Percentiles rank a stretch among this genome's conserved stretches.
These are phyloP conservation scores for Cephalotrichum gorgonifer DNA, from an alignment of 2,329 filamentous ascomycete species.

Conservation along the genomic window DNA sequence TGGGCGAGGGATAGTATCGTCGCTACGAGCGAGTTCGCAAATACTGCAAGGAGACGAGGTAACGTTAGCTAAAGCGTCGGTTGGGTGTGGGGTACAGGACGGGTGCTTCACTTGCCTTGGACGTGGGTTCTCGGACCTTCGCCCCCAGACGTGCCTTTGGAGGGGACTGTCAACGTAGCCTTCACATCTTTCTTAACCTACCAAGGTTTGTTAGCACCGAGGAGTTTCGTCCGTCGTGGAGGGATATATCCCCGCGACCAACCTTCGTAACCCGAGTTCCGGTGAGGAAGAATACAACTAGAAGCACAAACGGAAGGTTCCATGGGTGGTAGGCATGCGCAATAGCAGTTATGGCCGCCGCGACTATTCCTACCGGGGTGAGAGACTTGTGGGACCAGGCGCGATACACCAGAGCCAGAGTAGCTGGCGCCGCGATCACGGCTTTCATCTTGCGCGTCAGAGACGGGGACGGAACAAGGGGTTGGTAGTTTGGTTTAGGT, in stretches of 20 bases:
- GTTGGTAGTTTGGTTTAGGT: too few species aligned
- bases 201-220: neutral
- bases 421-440: constrained; percentile 46
- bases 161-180: constrained; percentile 66
- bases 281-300: constrained; percentile 77
- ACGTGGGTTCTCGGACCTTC: constrained; percentile 76
- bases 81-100: neutral
- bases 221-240: constrained; percentile 7
- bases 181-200: constrained; percentile 85
- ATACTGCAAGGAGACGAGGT: constrained; percentile 37
- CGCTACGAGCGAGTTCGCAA: constrained; percentile 78
- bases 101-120: constrained; percentile 43
- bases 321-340: constrained; percentile 88
- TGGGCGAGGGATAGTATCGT: constrained; percentile 53
- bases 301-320: constrained; percentile 78
- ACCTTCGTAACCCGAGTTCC: constrained; percentile 80
- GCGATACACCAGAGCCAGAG: constrained; percentile 51
- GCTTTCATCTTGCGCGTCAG: constrained; percentile 38
- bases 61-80: neutral
- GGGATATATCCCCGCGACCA: constrained; percentile 10
- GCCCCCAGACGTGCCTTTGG: constrained; percentile 62
- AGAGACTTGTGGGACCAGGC: constrained; percentile 66
- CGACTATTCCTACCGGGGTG: constrained; percentile 63
- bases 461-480: too few species aligned
- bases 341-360: constrained; percentile 61